These are phyloP conservation scores for Clonostachys rosea DNA, from an alignment of 2,329 filamentous ascomycete genomes.

Conservation along the genomic window DNA sequence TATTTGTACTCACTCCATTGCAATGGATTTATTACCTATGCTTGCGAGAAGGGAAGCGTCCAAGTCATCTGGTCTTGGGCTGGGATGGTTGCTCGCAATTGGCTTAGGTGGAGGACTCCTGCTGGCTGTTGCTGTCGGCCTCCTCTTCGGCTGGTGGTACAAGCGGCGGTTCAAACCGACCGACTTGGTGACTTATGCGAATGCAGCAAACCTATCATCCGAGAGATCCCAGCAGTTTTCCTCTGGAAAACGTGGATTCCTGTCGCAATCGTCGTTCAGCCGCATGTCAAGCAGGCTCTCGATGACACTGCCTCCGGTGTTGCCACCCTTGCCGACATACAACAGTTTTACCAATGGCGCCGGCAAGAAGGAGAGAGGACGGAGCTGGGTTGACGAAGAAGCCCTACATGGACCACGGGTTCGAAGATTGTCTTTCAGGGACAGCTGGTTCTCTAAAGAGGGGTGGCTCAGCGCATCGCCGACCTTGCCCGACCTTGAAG, in stretches of 20 bases:
- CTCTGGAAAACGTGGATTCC: conserved; percentile 10
- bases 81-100: conserved; percentile 37
- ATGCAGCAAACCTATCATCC: not conserved
- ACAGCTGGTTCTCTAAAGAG: conserved; percentile 19
- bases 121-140: conserved; percentile 34
- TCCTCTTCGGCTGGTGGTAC: conserved; percentile 33
- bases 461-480: conserved; percentile 14
- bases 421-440: conserved; percentile 19
- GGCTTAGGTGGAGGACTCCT: conserved; percentile 41
- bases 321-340: conserved; percentile 25
- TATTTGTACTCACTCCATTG: not conserved
- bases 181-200: no score
- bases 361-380: not conserved
- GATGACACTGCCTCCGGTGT: conserved; percentile 13
- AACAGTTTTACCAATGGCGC: conserved; percentile 11
- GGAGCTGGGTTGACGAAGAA: conserved; percentile 43
- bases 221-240: not conserved
- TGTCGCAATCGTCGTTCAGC: conserved; percentile 1
- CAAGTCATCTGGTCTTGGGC: conserved; percentile 12
- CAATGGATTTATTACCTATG: not conserved
- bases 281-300: not conserved
- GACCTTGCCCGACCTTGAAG: conserved; percentile 24
- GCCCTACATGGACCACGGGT: conserved; percentile 41
- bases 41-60: not conserved
- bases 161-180: conserved; percentile 10